Conservation (phyloP, 129 eudicot genomes). For the Chrysanthemum makinoi region DNA sequence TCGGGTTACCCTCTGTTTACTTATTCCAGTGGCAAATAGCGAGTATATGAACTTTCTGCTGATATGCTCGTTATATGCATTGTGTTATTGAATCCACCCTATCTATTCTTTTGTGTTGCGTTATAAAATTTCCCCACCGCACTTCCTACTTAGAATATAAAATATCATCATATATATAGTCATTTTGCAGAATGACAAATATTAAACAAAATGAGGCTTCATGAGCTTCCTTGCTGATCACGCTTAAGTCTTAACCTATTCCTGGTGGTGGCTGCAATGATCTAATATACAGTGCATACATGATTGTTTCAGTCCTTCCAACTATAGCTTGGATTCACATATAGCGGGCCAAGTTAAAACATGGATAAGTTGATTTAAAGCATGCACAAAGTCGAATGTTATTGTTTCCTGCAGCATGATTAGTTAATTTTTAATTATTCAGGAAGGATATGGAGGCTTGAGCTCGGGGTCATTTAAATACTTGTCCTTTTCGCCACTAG, state of each 20-base stretch:
- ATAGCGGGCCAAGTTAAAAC: no score
- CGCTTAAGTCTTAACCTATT: constrained; percentile 68
- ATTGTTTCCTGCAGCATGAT: no score
- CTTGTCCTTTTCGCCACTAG: no score
- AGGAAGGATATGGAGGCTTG: no score
- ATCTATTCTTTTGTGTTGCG: neutral
- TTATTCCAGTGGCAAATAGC: neutral
- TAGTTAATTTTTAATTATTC: no score
- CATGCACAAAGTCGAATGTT: no score
- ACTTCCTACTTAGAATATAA: neutral
- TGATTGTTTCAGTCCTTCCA: constrained; percentile 89
- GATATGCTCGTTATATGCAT: neutral
- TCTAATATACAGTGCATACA: constrained; percentile 91
- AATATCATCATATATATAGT: neutral
- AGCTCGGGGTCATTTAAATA: no score
- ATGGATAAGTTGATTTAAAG: no score
- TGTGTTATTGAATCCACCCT: neutral
- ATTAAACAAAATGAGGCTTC: constrained; percentile 78
- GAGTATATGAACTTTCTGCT: neutral
- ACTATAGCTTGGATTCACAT: constrained; percentile 80
- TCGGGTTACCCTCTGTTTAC: neutral
- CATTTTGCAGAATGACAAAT: constrained; percentile 57
- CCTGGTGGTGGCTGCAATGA: constrained; percentile 96
- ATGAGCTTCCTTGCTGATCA: constrained; percentile 90
- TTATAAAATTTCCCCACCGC: neutral